A percentile compares a stretch with the other conserved stretches of the same genome.
Evolutionary conservation across 2,329 filamentous ascomycete genomes (phyloP).

Genomic region (Massarina eburnea): DNA sequence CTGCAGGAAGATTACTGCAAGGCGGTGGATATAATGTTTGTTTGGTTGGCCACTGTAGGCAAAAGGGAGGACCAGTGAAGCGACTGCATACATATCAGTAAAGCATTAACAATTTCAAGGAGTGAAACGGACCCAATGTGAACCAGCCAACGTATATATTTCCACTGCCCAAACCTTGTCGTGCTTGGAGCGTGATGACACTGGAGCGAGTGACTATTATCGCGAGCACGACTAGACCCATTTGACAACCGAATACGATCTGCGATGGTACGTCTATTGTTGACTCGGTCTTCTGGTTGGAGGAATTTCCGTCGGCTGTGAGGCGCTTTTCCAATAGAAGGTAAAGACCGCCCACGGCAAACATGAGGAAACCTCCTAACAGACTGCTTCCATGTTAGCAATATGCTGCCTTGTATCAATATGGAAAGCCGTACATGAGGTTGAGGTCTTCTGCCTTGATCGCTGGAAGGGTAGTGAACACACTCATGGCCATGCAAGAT

Average conservation of each 20-base stretch:
- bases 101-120: neutral
- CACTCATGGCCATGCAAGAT: conserved; percentile 81
- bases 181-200: conserved; percentile 80
- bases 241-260: conserved; percentile 66
- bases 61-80: conserved; percentile 77
- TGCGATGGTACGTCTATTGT: conserved; percentile 55
- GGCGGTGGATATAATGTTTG: conserved; percentile 84
- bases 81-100: conserved; percentile 54
- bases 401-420: neutral
- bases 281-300: conserved; percentile 27
- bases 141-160: conserved; percentile 87
- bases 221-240: conserved; percentile 77
- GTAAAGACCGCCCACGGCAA: conserved; percentile 73
- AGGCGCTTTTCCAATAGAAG: conserved; percentile 74
- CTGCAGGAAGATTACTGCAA: conserved; percentile 86
- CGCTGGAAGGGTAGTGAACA: conserved; percentile 85
- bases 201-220: conserved; percentile 87
- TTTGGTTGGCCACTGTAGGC: conserved; percentile 80
- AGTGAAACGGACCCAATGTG: conserved; percentile 62
- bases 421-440: conserved; percentile 74
- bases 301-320: conserved; percentile 45
- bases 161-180: conserved; percentile 78
- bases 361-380: conserved; percentile 77
- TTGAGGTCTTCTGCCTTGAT: conserved; percentile 78
- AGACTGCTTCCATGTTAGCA: conserved; percentile 54